phyloP scores from a whole-genome alignment of 2,329 filamentous ascomycete genomes.

The Botryotinia convoluta region DNA sequence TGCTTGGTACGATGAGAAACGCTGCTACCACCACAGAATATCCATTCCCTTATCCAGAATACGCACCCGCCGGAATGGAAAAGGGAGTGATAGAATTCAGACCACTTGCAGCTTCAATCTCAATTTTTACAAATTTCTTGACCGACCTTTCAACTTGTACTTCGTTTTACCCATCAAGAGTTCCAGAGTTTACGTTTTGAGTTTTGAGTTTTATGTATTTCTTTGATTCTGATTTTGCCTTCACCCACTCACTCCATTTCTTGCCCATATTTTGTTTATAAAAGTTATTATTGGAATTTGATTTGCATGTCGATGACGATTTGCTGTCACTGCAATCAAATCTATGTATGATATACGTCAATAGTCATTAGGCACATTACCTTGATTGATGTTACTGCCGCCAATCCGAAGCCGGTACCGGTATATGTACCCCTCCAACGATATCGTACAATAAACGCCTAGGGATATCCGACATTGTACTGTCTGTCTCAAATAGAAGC shows the following conservation, averaged over 20 bases:
- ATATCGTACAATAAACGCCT: conserved; percentile 15
- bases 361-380: conserved; percentile 2
- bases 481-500: conserved; percentile 13
- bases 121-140: neutral
- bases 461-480: neutral
- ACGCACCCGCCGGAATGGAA: conserved; percentile 15
- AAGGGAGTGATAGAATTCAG: conserved; percentile 16
- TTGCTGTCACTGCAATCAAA: neutral
- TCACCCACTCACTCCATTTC: neutral
- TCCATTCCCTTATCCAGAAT: conserved; percentile 2
- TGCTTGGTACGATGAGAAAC: conserved; percentile 5
- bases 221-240: neutral
- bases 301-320: neutral
- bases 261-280: neutral
- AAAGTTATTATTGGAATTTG: neutral
- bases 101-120: conserved; percentile 14
- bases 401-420: conserved; percentile 8
- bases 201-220: conserved; percentile 1
- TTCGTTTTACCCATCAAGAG: neutral
- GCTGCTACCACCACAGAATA: conserved; percentile 7
- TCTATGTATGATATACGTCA: conserved; percentile 5
- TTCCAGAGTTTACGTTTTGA: neutral
- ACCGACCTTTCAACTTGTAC: neutral
- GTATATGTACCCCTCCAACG: conserved; percentile 16
- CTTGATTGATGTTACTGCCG: conserved; percentile 10